Percentiles rank a stretch among this genome's conserved stretches.
Evolutionary conservation across 371 early-diverging fungal genomes (phyloP).

Genomic region (Batkoa obscura): DNA sequence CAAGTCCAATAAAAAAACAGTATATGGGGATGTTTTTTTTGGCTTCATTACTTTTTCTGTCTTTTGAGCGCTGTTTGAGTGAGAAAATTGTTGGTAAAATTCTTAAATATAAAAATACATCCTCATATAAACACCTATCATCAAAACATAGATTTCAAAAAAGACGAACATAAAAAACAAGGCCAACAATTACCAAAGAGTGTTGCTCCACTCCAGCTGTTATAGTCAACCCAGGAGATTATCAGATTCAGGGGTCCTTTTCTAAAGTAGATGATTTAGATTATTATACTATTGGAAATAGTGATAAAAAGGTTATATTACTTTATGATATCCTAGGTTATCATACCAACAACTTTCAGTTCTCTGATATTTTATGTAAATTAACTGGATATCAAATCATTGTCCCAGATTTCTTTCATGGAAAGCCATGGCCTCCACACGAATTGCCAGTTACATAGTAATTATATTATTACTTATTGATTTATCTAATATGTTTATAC

Average conservation of each 20-base stretch:
- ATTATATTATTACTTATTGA: background rate
- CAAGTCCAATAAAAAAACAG: no score
- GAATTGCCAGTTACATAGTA: conserved; percentile 3
- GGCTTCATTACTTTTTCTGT: no score
- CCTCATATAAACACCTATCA: no score
- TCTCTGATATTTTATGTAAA: conserved; percentile 31
- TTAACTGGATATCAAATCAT: conserved; percentile 29
- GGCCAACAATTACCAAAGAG: conserved; percentile 9
- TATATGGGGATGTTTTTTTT: no score
- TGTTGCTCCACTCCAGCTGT: conserved; percentile 48
- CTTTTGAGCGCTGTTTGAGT: no score
- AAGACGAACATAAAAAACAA: no score
- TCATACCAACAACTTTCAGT: conserved; percentile 31
- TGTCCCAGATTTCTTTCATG: conserved; percentile 43
- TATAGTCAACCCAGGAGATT: conserved; percentile 14
- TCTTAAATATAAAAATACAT: no score
- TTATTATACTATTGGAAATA: conserved; percentile 18
- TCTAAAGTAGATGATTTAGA: conserved; percentile 19
- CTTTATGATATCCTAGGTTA: conserved; percentile 24
- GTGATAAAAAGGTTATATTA: conserved; percentile 20
- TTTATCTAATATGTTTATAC: no score
- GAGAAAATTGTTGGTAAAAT: no score
- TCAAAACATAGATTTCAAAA: no score
- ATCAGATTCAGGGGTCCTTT: conserved; percentile 25
- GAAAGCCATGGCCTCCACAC: conserved; percentile 17